phyloP scores from a whole-genome alignment of 225 moss, liverwort and hornwort genomes.

The Physcomitrellopsis africana region DNA sequence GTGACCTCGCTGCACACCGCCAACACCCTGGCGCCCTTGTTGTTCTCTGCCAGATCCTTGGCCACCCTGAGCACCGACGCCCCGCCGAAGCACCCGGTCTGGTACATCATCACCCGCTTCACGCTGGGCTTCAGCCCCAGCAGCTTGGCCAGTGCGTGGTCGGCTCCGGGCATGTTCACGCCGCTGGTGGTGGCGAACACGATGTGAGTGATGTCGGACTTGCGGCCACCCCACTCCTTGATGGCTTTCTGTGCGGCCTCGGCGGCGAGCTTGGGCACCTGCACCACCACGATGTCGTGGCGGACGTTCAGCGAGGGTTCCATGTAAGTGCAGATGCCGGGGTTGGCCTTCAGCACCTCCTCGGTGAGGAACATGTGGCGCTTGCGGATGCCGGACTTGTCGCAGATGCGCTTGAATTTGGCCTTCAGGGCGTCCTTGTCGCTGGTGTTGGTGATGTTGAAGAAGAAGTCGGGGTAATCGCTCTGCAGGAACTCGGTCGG shows the following conservation, averaged over 20 bases:
- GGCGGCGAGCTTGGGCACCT: constrained; percentile 56
- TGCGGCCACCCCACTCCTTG: constrained; percentile 49
- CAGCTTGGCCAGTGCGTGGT: constrained; percentile 48
- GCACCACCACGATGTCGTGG: constrained; percentile 54
- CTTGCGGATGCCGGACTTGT: constrained; percentile 54
- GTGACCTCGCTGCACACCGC: no score
- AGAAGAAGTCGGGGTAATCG: constrained; percentile 49
- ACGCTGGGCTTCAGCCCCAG: constrained; percentile 43
- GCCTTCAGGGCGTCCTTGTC: constrained; percentile 45
- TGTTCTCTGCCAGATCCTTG: no score
- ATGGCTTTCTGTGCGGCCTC: constrained; percentile 47
- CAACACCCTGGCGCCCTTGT: no score
- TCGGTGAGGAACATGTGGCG: constrained; percentile 50
- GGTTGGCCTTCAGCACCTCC: constrained; percentile 59
- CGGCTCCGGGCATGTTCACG: constrained; percentile 50
- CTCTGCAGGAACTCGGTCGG: constrained; percentile 40
- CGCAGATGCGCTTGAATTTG: constrained; percentile 53
- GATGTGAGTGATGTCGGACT: constrained; percentile 48
- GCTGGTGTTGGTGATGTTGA: constrained; percentile 40
- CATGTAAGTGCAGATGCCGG: constrained; percentile 60
- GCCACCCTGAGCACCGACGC: constrained; percentile 38
- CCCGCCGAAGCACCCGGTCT: constrained; percentile 42
- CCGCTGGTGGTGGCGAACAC: constrained; percentile 52
- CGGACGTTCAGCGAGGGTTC: constrained; percentile 44
- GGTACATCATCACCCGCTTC: constrained; percentile 52